phyloP scores from a whole-genome alignment of 768 basidiomycete genomes.

The Tricholoma sp. region DNA sequence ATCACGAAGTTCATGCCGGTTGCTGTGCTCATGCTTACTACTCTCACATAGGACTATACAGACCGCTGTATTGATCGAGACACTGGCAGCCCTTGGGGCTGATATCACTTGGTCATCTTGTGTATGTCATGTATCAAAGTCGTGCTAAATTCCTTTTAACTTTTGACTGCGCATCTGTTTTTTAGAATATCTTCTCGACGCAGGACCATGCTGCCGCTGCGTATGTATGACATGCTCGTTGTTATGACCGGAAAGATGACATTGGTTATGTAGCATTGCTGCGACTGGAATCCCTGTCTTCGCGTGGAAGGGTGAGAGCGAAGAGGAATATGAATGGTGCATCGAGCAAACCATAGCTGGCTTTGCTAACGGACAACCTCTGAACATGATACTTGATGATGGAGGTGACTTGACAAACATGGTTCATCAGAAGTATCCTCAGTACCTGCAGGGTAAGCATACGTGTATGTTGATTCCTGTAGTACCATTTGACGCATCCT shows the following conservation, averaged over 20 bases:
- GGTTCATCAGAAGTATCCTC: constrained; percentile 95
- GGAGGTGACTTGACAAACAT: constrained; percentile 94
- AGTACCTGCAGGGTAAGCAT: constrained; percentile 66
- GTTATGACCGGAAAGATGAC: background rate
- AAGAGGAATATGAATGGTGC: constrained; percentile 98
- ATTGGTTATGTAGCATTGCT: constrained; percentile 60
- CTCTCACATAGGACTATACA: constrained; percentile 79
- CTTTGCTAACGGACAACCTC: constrained; percentile 77
- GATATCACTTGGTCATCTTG: constrained; percentile 99
- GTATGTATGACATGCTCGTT: constrained; percentile 38
- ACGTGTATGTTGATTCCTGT: background rate
- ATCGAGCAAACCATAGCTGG: constrained; percentile 90
- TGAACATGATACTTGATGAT: constrained; percentile 99
- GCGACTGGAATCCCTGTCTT: constrained; percentile 98
- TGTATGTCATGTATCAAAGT: constrained; percentile 40
- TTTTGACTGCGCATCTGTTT: background rate
- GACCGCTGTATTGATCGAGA: constrained; percentile 98
- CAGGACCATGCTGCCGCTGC: constrained; percentile 99
- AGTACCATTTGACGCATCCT: constrained; percentile 5
- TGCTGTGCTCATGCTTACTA: constrained; percentile 5
- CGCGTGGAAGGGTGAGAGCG: constrained; percentile 99
- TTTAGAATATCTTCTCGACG: constrained; percentile 97
- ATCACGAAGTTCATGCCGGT: constrained; percentile 15
- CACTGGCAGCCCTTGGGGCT: constrained; percentile 90
- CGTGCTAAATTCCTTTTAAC: background rate